Evolutionary conservation across 768 basidiomycete genomes (phyloP).

Genomic region (Xerocomellus chrysenteron): DNA sequence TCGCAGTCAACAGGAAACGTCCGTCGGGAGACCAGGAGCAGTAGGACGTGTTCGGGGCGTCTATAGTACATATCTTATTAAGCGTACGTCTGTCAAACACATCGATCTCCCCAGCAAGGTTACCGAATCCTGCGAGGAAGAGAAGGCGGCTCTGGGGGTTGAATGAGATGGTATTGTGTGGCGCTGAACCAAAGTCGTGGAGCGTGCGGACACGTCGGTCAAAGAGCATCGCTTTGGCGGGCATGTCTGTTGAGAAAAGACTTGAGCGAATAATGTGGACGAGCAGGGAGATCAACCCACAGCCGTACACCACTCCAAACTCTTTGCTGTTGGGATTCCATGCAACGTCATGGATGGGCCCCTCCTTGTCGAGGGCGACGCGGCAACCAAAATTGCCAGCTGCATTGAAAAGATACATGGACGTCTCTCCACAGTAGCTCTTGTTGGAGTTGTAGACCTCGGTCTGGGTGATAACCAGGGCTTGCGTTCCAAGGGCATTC

Average conservation of each 20-base stretch:
- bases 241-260: conserved; percentile 66
- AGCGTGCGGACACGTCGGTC: conserved; percentile 85
- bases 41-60: conserved; percentile 89
- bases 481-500: conserved; percentile 92
- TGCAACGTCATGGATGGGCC: conserved; percentile 92
- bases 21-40: conserved; percentile 98
- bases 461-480: conserved; percentile 88
- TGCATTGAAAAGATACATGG: conserved; percentile 87
- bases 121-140: conserved; percentile 93
- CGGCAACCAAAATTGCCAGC: conserved; percentile 93
- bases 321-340: conserved; percentile 98
- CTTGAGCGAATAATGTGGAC: neutral
- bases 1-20: conserved; percentile 89
- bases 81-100: conserved; percentile 87
- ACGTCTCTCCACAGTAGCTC: conserved; percentile 98
- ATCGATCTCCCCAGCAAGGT: conserved; percentile 92
- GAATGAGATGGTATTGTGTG: conserved; percentile 91
- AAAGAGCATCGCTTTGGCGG: conserved; percentile 89
- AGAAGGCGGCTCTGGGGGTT: conserved; percentile 91
- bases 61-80: conserved; percentile 72
- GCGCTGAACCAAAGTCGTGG: conserved; percentile 88
- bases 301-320: conserved; percentile 95
- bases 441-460: conserved; percentile 97
- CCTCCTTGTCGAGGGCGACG: conserved; percentile 89
- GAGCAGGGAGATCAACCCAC: conserved; percentile 48